Evolutionary conservation across 208 protist genomes (phyloP).

Genomic region (Crithidia expoeki): DNA sequence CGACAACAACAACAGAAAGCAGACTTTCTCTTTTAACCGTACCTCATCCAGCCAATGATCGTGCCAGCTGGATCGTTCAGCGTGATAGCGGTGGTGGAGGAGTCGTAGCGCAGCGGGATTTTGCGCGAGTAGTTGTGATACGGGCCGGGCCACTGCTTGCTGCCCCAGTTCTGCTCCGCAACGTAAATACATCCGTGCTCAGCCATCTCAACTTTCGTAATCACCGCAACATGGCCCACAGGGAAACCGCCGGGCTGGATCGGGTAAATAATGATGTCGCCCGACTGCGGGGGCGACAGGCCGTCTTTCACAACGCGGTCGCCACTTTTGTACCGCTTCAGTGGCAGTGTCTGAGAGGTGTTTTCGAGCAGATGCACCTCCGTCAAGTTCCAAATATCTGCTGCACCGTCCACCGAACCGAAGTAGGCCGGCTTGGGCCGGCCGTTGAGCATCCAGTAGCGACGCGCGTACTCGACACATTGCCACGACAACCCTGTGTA

Average conservation of each 20-base stretch:
- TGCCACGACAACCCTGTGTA: constrained; percentile 81
- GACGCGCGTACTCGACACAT: constrained; percentile 87
- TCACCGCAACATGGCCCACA: constrained; percentile 82
- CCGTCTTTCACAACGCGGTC: constrained; percentile 12
- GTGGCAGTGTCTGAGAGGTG: constrained; percentile 38
- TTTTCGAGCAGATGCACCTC: constrained; percentile 42
- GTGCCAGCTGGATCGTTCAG: constrained; percentile 23
- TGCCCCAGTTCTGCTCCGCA: constrained; percentile 90
- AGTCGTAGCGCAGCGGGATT: constrained; percentile 45
- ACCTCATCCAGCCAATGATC: constrained; percentile 52
- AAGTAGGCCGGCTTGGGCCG: constrained; percentile 56
- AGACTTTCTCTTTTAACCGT: constrained; percentile 10
- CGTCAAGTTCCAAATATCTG: constrained; percentile 72
- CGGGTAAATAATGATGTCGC: constrained; percentile 83
- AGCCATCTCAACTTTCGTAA: constrained; percentile 47
- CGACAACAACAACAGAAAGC: background rate
- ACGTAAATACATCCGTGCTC: constrained; percentile 36
- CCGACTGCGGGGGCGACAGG: constrained; percentile 41
- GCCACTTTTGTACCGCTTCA: constrained; percentile 59
- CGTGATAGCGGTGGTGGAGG: background rate
- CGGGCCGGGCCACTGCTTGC: constrained; percentile 58
- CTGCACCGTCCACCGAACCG: constrained; percentile 57
- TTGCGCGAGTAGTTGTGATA: constrained; percentile 68
- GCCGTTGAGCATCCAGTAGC: constrained; percentile 84
- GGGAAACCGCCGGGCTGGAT: constrained; percentile 42